Conservation (phyloP, 768 basidiomycete species). For the Russula brevipes region DNA sequence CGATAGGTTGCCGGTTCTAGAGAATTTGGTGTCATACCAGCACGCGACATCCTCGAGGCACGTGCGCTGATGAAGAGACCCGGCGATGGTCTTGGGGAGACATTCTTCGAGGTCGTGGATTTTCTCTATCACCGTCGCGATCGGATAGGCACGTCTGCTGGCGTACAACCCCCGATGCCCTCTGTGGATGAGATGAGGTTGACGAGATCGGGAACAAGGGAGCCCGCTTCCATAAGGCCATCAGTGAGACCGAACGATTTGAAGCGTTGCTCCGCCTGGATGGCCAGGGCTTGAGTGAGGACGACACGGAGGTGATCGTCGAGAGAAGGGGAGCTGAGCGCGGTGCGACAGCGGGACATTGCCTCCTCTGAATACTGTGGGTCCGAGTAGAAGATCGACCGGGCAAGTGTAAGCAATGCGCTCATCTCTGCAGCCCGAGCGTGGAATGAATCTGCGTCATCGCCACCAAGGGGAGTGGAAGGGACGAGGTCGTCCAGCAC, state of each 20-base stretch:
- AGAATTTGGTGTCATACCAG: slow-evolving; percentile 3
- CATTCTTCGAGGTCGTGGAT: slow-evolving; percentile 1
- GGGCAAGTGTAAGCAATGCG: not conserved
- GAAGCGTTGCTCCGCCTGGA: not conserved
- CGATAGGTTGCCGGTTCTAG: not conserved
- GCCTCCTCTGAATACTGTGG: not conserved
- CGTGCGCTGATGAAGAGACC: not conserved
- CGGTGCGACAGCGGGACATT: not conserved
- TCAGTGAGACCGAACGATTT: not conserved
- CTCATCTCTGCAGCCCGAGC: not conserved
- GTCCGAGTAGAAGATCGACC: not conserved
- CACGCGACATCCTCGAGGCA: not conserved
- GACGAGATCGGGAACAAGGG: not conserved
- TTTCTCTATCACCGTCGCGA: not conserved
- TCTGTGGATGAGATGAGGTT: not conserved
- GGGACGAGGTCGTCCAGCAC: not conserved
- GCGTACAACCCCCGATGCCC: not conserved
- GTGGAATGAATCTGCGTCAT: not conserved
- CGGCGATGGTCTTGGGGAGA: not conserved
- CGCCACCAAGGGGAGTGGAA: not conserved
- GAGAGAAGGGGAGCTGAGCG: not conserved
- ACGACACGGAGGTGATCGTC: not conserved
- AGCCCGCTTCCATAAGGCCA: not conserved
- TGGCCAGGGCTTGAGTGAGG: not conserved
- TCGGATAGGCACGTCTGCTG: not conserved